Base-by-base conservation (phyloP, 495 filamentous ascomycete species). In the Penicillium soppii region DNA sequence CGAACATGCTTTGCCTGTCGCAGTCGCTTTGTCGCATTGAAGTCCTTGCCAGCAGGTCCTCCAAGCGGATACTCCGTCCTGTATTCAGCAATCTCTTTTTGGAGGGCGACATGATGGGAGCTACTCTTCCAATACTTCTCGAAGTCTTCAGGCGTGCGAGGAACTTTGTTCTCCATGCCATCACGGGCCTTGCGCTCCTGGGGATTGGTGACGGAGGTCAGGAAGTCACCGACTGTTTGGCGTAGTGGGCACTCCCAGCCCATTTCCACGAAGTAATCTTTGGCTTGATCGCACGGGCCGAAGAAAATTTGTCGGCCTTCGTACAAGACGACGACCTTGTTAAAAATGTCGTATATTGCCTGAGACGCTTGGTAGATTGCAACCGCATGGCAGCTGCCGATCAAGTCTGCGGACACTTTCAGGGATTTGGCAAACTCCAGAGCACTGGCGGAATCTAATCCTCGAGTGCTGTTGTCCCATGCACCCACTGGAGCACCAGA, bases 391-490 rank as follows among this genome's bases (percentile, higher is more conserved):
- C 82, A 85, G 5, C 78, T 86, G 56, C 88, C 80, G 62, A 84
- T 84, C 25, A 91, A 72, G 56, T 90, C 83, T 13, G 89, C 87
- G 48, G 89, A 79, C 23, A 90, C 75, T 8, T 87, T 80, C 21
- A 94, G 76, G 0, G 87, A 84, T 61, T 88, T 89, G 51, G 76
- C 71, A 47, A 76, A 76, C 25, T 91, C 87, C 26, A 95, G 74
- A 0, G 91, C 90, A 10, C 89, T 94, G 16, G 85, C 87, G 6
- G 89, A 87, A 64, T 96, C 91, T 7, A 95, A 74, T 15, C 91
- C 91, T 48, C 91, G 81, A 5, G 90, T 92, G 44, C 81, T 85
- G 66, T 96, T 95, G 58, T 95, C 91, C 88, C 89, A 95, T 10
- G 82, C 88, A 23, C 80, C 78, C 17, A 96, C 72, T 42, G 84